Conservation (phyloP, 805 yeast genomes). For the Metschnikowia corniflorae region DNA sequence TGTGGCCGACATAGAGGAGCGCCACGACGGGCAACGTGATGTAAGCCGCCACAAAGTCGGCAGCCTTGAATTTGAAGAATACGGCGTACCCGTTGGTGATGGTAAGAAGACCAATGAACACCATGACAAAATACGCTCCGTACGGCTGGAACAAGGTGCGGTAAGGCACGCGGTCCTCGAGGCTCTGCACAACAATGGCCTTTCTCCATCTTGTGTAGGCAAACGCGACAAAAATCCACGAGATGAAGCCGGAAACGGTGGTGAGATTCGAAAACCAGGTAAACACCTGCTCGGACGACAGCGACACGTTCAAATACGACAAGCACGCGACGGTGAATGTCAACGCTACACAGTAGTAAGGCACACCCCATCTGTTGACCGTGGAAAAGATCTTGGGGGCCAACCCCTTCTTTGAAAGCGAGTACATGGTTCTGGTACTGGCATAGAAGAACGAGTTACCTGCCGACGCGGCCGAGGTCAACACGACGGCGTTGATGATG, state of each 20-base stretch:
- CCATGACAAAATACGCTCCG: slow-evolving; percentile 52
- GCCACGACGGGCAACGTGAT: slow-evolving; percentile 59
- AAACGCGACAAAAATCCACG: slow-evolving; percentile 54
- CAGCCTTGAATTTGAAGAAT: slow-evolving; percentile 53
- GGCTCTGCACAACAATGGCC: slow-evolving; percentile 52
- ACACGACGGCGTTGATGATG: slow-evolving; percentile 72
- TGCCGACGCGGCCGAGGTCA: slow-evolving; percentile 54
- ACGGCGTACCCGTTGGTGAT: slow-evolving; percentile 73
- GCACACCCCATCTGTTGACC: slow-evolving; percentile 44
- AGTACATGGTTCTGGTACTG: slow-evolving; percentile 18
- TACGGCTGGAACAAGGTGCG: slow-evolving; percentile 54
- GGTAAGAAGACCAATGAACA: slow-evolving; percentile 49
- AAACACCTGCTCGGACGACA: slow-evolving; percentile 52
- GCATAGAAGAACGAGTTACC: slow-evolving; percentile 21
- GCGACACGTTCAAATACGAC: slow-evolving; percentile 53
- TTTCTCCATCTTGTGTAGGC: slow-evolving; percentile 62
- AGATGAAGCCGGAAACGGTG: slow-evolving; percentile 62
- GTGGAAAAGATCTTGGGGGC: slow-evolving; percentile 16
- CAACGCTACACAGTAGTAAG: slow-evolving; percentile 30
- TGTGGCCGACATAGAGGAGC: slow-evolving; percentile 56
- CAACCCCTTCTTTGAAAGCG: slow-evolving; percentile 17
- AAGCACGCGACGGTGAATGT: slow-evolving; percentile 42
- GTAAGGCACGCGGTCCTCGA: slow-evolving; percentile 56
- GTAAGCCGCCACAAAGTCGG: slow-evolving; percentile 70
- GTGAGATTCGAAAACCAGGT: slow-evolving; percentile 64